A percentile compares a stretch with the other conserved stretches of the same genome.
These are phyloP conservation scores for Geotrichum reessii DNA, from an alignment of 1,139 yeast species.

Conservation along the genomic window DNA sequence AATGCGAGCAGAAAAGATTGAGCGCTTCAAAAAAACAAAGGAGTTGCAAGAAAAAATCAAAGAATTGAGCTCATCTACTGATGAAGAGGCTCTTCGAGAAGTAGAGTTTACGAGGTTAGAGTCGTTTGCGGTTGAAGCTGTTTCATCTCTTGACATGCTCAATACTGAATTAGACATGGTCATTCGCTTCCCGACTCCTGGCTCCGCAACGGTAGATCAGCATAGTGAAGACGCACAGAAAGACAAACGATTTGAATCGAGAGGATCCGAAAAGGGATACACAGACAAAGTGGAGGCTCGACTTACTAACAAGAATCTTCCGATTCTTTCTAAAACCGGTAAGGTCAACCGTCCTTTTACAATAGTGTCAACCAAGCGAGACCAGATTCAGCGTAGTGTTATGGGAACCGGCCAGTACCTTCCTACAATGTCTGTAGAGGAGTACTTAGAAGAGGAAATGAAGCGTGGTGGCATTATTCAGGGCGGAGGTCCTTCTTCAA, in stretches of 20 bases:
- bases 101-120: slow-evolving; percentile 52
- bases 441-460: slow-evolving; percentile 77
- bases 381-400: slow-evolving; percentile 57
- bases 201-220: slow-evolving; percentile 8
- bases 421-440: slow-evolving; percentile 95
- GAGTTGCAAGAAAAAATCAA: slow-evolving; percentile 38
- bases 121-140: slow-evolving; percentile 48
- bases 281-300: slow-evolving; percentile 16
- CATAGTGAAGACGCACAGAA: slow-evolving; percentile 7
- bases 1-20: slow-evolving; percentile 68
- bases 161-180: slow-evolving; percentile 56
- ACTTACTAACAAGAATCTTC: slow-evolving; percentile 10
- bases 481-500: slow-evolving; percentile 43
- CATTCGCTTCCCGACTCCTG: slow-evolving; percentile 23
- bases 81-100: slow-evolving; percentile 47
- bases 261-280: slow-evolving; percentile 1
- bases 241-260: slow-evolving; percentile 3
- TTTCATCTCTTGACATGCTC: slow-evolving; percentile 49
- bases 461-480: slow-evolving; percentile 71
- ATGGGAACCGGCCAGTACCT: slow-evolving; percentile 88
- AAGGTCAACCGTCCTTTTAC: slow-evolving; percentile 82
- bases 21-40: slow-evolving; percentile 56
- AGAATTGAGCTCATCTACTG: slow-evolving; percentile 30
- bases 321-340: slow-evolving; percentile 49
- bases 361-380: slow-evolving; percentile 51